These are phyloP conservation scores for Amanita inopinata DNA, from an alignment of 768 basidiomycete species.

Conservation along the genomic window DNA sequence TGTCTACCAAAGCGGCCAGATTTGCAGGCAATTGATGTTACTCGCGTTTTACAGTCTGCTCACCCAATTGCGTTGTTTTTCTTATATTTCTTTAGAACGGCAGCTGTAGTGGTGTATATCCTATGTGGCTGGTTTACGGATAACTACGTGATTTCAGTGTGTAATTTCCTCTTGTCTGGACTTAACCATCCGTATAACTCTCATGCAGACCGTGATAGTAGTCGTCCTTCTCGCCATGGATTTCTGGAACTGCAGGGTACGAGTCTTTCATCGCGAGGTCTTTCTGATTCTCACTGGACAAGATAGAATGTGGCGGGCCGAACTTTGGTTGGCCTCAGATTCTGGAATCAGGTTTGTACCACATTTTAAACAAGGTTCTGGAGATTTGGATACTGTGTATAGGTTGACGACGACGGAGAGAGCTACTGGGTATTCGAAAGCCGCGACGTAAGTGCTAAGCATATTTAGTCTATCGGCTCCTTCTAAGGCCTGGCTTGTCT, in stretches of 20 bases:
- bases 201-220: slow-evolving; percentile 64
- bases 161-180: slow-evolving; percentile 18
- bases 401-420: slow-evolving; percentile 96
- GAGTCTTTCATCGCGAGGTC: slow-evolving; percentile 13
- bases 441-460: slow-evolving; percentile 64
- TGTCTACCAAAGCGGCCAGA: background rate
- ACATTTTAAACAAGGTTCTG: background rate
- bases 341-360: slow-evolving; percentile 82
- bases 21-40: background rate
- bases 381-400: slow-evolving; percentile 5
- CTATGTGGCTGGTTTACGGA: slow-evolving; percentile 85
- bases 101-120: slow-evolving; percentile 87
- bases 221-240: slow-evolving; percentile 94
- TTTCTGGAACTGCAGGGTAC: slow-evolving; percentile 94
- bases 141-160: slow-evolving; percentile 88
- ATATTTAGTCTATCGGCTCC: slow-evolving; percentile 7
- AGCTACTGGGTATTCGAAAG: slow-evolving; percentile 97
- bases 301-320: slow-evolving; percentile 85
- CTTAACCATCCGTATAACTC: slow-evolving; percentile 1
- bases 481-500: background rate
- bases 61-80: slow-evolving; percentile 81
- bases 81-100: slow-evolving; percentile 79
- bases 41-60: slow-evolving; percentile 44
- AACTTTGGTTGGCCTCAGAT: slow-evolving; percentile 87
- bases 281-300: slow-evolving; percentile 5